phyloP scores from a whole-genome alignment of 1,284 basidiomycete genomes.

The Stygiomarasmius scandens region DNA sequence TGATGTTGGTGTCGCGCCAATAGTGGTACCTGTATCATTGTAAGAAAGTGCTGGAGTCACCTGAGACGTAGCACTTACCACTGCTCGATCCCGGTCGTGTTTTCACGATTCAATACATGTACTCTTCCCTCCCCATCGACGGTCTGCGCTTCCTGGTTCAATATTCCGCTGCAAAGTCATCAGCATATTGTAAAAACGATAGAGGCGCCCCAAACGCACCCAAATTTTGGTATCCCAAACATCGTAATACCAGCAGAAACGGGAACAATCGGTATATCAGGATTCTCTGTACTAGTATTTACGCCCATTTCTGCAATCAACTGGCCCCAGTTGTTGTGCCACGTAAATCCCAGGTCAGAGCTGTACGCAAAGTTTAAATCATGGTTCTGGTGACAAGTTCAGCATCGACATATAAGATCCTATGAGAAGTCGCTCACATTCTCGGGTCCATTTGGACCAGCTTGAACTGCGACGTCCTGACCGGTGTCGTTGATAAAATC shows the following conservation, averaged over 20 bases:
- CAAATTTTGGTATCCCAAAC: conserved; percentile 45
- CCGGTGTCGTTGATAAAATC: conserved; percentile 47
- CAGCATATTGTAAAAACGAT: neutral
- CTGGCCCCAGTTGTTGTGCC: conserved; percentile 44
- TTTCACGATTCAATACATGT: conserved; percentile 48
- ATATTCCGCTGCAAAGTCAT: conserved; percentile 34
- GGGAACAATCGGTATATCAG: conserved; percentile 31
- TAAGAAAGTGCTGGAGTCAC: neutral
- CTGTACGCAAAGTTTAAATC: conserved; percentile 44
- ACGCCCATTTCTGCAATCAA: conserved; percentile 25
- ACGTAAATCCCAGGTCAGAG: conserved; percentile 36
- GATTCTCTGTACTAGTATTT: neutral
- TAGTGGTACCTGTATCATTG: conserved; percentile 39
- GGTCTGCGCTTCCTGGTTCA: conserved; percentile 47
- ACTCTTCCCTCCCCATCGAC: conserved; percentile 38
- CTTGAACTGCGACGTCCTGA: conserved; percentile 42
- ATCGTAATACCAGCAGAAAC: conserved; percentile 42
- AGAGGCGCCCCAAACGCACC: conserved; percentile 26
- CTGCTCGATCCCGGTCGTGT: conserved; percentile 39
- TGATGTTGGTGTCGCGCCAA: conserved; percentile 37
- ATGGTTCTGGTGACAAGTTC: conserved; percentile 36
- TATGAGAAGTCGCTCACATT: conserved; percentile 31
- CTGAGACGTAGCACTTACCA: conserved; percentile 30
- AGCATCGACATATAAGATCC: neutral
- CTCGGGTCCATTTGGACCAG: conserved; percentile 49